A percentile compares a stretch with the other conserved stretches of the same genome.
These are phyloP conservation scores for Endothia cerciana DNA, from an alignment of 2,329 filamentous ascomycete genomes.

Conservation along the genomic window DNA sequence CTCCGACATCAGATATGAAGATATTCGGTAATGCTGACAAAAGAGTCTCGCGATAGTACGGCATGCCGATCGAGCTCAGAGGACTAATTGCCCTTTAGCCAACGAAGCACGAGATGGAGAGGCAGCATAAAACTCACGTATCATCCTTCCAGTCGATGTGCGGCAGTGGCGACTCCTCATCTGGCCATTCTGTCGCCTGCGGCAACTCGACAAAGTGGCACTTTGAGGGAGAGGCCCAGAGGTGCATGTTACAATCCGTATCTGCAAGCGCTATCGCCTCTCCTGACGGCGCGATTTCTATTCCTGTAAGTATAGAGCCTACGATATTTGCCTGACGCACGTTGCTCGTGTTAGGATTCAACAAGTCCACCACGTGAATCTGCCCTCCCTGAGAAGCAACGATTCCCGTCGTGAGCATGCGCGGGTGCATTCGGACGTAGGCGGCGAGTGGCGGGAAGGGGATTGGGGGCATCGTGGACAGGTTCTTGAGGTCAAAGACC, in stretches of 20 bases:
- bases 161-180: constrained; percentile 61
- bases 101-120: background rate
- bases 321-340: constrained; percentile 78
- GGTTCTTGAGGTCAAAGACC: constrained; percentile 91
- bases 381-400: constrained; percentile 91
- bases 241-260: constrained; percentile 75
- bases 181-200: constrained; percentile 77
- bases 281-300: constrained; percentile 87
- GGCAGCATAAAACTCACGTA: constrained; percentile 53
- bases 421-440: constrained; percentile 94
- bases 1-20: constrained; percentile 82
- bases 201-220: constrained; percentile 84
- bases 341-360: constrained; percentile 88
- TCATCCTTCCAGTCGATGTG: constrained; percentile 72
- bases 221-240: constrained; percentile 88
- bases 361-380: constrained; percentile 93
- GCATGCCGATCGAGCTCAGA: constrained; percentile 84
- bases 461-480: constrained; percentile 85
- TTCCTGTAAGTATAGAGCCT: constrained; percentile 71
- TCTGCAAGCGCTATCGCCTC: constrained; percentile 84
- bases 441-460: constrained; percentile 91
- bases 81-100: constrained; percentile 56
- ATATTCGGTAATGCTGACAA: constrained; percentile 90
- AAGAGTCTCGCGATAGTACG: constrained; percentile 86
- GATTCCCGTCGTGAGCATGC: constrained; percentile 92